phyloP scores from a whole-genome alignment of 306 rosid genomes.

The Oxytropis ochrocephala region DNA sequence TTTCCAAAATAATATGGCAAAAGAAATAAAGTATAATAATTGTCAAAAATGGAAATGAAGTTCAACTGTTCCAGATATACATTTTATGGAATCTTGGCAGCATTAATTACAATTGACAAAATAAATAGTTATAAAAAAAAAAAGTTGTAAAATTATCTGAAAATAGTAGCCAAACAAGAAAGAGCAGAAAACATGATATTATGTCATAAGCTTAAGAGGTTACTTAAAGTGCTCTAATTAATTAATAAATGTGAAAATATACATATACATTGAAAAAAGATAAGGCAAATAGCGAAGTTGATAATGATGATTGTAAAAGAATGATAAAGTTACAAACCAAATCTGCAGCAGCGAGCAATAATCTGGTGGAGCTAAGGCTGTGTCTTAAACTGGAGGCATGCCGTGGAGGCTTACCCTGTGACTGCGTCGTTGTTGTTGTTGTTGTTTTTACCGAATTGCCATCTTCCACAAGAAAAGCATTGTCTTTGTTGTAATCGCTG shows the following conservation, averaged over 20 bases:
- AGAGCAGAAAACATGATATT: background rate
- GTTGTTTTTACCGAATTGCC: conserved; percentile 11
- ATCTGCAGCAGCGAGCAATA: conserved; percentile 31
- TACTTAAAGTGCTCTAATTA: background rate
- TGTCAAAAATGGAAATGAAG: background rate
- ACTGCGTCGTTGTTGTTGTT: too few species aligned
- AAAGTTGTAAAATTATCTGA: background rate
- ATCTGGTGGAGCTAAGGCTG: conserved; percentile 46
- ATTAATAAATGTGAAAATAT: background rate
- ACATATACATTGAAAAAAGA: background rate
- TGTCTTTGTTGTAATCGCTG: conserved; percentile 34
- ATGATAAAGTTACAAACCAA: conserved; percentile 34
- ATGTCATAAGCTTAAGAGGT: background rate
- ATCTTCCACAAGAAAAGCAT: conserved; percentile 39
- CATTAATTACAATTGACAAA: background rate
- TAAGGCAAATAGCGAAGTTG: background rate
- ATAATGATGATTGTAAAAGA: background rate
- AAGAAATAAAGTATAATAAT: background rate
- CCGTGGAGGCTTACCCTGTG: conserved; percentile 58
- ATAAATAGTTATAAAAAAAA: background rate
- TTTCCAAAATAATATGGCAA: background rate
- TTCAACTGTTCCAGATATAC: background rate
- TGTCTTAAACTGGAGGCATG: conserved; percentile 46
- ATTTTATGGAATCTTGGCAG: background rate
- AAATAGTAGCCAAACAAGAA: background rate